Evolutionary conservation across 148 eudicot species (phyloP).

Genomic region (Nepenthes mirabilis): DNA sequence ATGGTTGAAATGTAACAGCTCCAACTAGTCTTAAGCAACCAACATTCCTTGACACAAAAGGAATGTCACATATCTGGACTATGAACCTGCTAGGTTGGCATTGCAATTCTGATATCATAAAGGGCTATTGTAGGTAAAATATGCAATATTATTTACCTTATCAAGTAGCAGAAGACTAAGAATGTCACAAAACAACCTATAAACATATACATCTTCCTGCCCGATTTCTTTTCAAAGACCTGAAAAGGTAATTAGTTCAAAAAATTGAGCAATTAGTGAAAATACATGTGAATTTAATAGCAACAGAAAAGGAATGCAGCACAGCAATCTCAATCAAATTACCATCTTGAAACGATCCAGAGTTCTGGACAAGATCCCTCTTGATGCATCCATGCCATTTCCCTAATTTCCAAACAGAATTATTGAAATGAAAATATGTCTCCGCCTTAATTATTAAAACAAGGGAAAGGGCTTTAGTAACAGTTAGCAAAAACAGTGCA

Average conservation of each 20-base stretch:
- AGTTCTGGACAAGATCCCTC: slow-evolving; percentile 80
- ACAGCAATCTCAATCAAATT: slow-evolving; percentile 6
- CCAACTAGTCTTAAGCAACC: no score
- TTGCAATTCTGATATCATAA: no score
- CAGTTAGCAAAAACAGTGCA: slow-evolving; percentile 1
- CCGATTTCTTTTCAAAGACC: slow-evolving; percentile 82
- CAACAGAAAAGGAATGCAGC: background rate
- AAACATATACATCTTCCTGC: slow-evolving; percentile 50
- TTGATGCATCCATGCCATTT: slow-evolving; percentile 75
- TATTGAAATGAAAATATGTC: slow-evolving; percentile 7
- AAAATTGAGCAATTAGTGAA: slow-evolving; percentile 5
- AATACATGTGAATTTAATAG: background rate
- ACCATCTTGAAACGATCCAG: slow-evolving; percentile 81
- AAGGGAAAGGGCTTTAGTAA: background rate
- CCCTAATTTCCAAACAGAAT: slow-evolving; percentile 32
- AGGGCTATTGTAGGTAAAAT: no score
- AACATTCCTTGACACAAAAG: no score
- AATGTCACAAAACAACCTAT: slow-evolving; percentile 53
- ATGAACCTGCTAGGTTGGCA: no score
- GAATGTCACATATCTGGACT: no score
- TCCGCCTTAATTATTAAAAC: background rate
- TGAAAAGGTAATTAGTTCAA: slow-evolving; percentile 8
- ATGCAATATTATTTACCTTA: slow-evolving; percentile 32
- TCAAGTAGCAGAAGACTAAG: slow-evolving; percentile 37
- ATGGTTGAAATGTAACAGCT: no score